Base-by-base conservation (phyloP, 2,329 filamentous ascomycete genomes). In the Stachybotrys echinatus region DNA sequence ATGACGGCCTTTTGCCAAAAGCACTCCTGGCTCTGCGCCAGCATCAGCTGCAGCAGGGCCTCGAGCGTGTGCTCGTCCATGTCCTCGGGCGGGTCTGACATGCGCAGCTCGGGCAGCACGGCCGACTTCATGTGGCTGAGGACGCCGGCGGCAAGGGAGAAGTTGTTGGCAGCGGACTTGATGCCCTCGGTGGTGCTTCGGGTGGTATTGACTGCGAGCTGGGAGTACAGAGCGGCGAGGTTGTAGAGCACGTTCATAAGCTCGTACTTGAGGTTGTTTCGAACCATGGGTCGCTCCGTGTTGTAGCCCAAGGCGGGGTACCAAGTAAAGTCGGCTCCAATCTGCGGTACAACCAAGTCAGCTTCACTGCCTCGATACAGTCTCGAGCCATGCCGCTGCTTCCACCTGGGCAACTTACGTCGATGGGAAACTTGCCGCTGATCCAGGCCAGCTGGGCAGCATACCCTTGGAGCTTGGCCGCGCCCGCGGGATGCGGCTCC, bases 1-100 rank as follows among this genome's bases (percentile, higher is more conserved):
- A 95, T 92, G 51, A 95, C 92, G 1, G 94, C 92, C 66, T 96
- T 97, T 59, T 94, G 88, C 94, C 94, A 99, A 69, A 94, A 97
- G 65, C 92, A 97, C 71, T 99, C 94, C 64, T 99, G 94, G 23
- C 88, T 92, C 65, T 99, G 91, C 1, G 92, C 92, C 10, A 99
- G 78, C 65, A 95, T 83, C 23, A 99, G 77, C 65, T 92, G 83
- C 58, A 88, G 82, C 43, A 97, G 72, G 48, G 89, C 89, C 60
- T 92, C 88, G 45, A 99, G 75, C 0, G 92, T 96, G 61, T 88
- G 81, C 47, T 83, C 79, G 60, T 99, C 94, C 91, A 99, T 95
- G 64, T 99, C 94, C 64, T 97, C 94, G 2, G 94, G 92, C 0
- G 92, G 89, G 14, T 87, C 83, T 2, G 88, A 80, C 73, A 80